Evolutionary conservation across 768 basidiomycete genomes (phyloP), one percentile per base, ranked within the genome.

Genomic region (Trametes coccinea): DNA sequence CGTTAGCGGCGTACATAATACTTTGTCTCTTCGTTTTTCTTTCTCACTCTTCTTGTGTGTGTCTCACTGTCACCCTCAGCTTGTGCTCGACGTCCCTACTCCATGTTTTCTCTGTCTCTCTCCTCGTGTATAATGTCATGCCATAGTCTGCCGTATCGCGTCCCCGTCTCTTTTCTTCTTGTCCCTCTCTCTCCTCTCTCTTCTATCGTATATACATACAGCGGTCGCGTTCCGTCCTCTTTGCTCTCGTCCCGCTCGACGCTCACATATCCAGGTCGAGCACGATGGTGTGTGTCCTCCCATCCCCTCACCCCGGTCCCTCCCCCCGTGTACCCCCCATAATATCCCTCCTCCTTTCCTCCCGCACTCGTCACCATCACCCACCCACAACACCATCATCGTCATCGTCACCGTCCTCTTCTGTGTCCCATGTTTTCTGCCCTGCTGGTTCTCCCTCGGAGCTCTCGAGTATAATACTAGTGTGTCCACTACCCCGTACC

Each of bases 201-300:
- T 22, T 22, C 22, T 22, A 22, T 22, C 22, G 22, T 22, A 22
- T n/a, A 13, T 8, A 22, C 3, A 37, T 17, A 40, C 34, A 52
- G 51, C 22, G 22, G 33, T 44, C 43, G 53, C 29, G 43, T 9
- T 45, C 34, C 57, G 49, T 59, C 57, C 49, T 59, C 40, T 50
- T 49, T 59, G 57, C 57, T 59, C 34, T 47, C 47, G 60, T 49
- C 44, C 43, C 44, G 54, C 61, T 62, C 61, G 61, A 56, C 61
- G 45, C 55, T 39, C 43, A 62, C 61, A 62, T 62, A 62, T 62
- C 61, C 60, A 31, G 48, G 61, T 62, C 61, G 61, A 62, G 61
- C 34, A 54, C 49, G 49, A 49, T 44, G 29, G 13, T 43, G 22
- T 22, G 22, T 22, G 22, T 22, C 22, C 22, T 22, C 22, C 22